These are phyloP conservation scores for Anthracocystis panici-leucophaei DNA, from an alignment of 1,284 basidiomycete species.

Conservation along the genomic window DNA sequence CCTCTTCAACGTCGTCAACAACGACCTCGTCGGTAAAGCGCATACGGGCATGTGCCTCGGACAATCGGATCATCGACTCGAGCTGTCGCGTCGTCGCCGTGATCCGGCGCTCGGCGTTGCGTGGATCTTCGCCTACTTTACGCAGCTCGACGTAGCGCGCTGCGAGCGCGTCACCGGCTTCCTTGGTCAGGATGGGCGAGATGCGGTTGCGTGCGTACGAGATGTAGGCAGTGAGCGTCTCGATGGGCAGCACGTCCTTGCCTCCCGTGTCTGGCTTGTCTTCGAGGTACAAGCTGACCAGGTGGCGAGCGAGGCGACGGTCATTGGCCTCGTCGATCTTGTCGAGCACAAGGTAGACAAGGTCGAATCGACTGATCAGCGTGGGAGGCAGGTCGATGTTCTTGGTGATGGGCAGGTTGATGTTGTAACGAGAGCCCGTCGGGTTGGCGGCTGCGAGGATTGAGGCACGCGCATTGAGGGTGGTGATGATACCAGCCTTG, in stretches of 20 bases:
- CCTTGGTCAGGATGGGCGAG: slow-evolving; percentile 87
- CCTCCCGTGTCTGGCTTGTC: slow-evolving; percentile 81
- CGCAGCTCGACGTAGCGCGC: slow-evolving; percentile 92
- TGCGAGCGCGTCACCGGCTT: slow-evolving; percentile 86
- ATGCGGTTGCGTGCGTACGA: slow-evolving; percentile 91
- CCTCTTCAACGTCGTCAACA: slow-evolving; percentile 87
- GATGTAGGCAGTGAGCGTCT: slow-evolving; percentile 92
- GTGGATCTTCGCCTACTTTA: slow-evolving; percentile 83
- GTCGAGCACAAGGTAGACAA: slow-evolving; percentile 97
- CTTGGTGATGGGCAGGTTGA: slow-evolving; percentile 80
- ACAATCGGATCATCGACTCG: slow-evolving; percentile 96
- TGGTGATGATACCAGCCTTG: slow-evolving; percentile 99
- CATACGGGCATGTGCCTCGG: slow-evolving; percentile 96
- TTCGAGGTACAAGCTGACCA: slow-evolving; percentile 93
- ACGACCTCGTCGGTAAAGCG: slow-evolving; percentile 87
- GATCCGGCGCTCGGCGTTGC: slow-evolving; percentile 87
- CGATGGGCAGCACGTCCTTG: slow-evolving; percentile 83
- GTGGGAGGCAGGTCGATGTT: slow-evolving; percentile 88
- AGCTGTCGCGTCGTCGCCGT: slow-evolving; percentile 97
- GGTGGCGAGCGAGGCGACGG: slow-evolving; percentile 88
- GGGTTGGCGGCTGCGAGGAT: slow-evolving; percentile 97
- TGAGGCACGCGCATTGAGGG: slow-evolving; percentile 95
- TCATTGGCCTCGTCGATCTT: slow-evolving; percentile 87
- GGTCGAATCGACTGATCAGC: slow-evolving; percentile 95
- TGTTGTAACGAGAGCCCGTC: slow-evolving; percentile 94